Conservation (phyloP, 257 asterid species). For the Capsicum baccatum region DNA sequence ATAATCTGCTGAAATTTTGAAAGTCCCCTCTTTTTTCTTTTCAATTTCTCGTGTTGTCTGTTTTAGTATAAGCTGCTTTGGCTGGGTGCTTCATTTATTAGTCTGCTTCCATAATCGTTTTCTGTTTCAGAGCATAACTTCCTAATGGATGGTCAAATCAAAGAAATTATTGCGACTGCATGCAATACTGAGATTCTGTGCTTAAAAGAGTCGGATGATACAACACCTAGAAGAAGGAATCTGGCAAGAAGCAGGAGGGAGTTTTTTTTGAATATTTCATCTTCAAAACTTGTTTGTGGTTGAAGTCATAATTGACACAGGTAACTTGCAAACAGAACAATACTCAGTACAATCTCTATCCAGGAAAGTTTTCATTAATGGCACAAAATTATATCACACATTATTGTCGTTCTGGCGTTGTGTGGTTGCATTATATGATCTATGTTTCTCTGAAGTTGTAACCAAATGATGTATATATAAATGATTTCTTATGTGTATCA, state of each 20-base stretch:
- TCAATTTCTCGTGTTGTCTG: background rate
- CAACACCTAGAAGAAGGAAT: conserved; percentile 38
- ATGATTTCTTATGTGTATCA: conserved; percentile 25
- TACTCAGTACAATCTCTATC: background rate
- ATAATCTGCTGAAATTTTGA: background rate
- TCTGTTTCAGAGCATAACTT: background rate
- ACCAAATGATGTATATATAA: conserved; percentile 24
- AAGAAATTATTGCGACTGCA: conserved; percentile 31
- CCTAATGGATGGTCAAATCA: conserved; percentile 26
- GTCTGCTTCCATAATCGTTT: conserved; percentile 14
- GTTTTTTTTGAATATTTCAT: background rate
- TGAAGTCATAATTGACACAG: background rate
- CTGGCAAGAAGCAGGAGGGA: conserved; percentile 9
- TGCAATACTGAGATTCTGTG: conserved; percentile 84
- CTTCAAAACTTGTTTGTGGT: conserved; percentile 3
- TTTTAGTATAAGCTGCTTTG: background rate
- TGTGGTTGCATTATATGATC: background rate
- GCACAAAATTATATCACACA: conserved; percentile 11
- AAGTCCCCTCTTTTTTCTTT: background rate
- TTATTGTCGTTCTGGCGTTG: background rate
- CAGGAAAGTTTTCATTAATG: background rate
- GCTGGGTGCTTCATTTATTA: background rate
- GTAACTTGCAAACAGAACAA: conserved; percentile 8
- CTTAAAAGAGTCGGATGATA: conserved; percentile 62
- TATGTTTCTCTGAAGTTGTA: conserved; percentile 4